Percentiles rank a stretch among this genome's conserved stretches.
phyloP scores from a whole-genome alignment of 1,284 basidiomycete species.

The Cronartium ribicola region DNA sequence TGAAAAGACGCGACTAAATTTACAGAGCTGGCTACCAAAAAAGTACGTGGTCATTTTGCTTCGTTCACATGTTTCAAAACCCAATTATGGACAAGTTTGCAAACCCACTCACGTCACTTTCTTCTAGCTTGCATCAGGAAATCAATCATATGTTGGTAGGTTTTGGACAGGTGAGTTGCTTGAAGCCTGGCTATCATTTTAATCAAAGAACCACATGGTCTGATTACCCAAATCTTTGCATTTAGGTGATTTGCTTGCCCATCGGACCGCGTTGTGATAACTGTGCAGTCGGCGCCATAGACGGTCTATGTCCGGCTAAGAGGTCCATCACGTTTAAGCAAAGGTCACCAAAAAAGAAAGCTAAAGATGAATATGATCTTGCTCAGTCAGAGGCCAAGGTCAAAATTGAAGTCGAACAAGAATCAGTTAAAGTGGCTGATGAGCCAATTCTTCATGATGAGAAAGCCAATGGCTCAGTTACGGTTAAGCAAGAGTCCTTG shows the following conservation, averaged over 20 bases:
- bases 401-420: neutral
- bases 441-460: neutral
- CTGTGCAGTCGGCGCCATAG: constrained; percentile 57
- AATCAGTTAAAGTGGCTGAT: neutral
- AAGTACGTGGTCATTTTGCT: constrained; percentile 50
- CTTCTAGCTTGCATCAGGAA: constrained; percentile 60
- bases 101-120: constrained; percentile 1
- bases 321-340: constrained; percentile 11
- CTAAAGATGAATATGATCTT: neutral
- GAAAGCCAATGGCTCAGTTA: neutral
- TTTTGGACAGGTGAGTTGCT: constrained; percentile 71
- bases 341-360: constrained; percentile 7
- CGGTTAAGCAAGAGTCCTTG: neutral
- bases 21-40: constrained; percentile 83
- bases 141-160: constrained; percentile 87
- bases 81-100: neutral
- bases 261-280: constrained; percentile 73
- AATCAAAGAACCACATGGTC: neutral
- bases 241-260: constrained; percentile 71
- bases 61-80: neutral
- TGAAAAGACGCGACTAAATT: constrained; percentile 79
- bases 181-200: constrained; percentile 8
- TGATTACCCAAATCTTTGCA: constrained; percentile 24
- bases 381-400: neutral
- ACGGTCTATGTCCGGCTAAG: constrained; percentile 53